phyloP scores from a whole-genome alignment of 805 yeast species.

The Spathaspora sp. region DNA sequence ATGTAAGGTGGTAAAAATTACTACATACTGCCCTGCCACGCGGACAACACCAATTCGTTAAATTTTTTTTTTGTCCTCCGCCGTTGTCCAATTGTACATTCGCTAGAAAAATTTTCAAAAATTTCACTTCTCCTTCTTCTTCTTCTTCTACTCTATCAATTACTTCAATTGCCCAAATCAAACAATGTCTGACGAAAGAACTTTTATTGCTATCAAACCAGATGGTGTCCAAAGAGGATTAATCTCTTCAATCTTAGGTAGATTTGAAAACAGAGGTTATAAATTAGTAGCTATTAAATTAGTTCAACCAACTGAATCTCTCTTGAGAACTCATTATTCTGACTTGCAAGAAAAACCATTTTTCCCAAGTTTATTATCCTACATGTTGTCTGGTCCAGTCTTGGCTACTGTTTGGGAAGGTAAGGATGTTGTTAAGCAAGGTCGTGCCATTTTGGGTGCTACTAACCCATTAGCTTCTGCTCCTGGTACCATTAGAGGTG shows the following conservation, averaged over 20 bases:
- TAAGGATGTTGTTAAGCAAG: conserved; percentile 98
- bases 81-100: background rate
- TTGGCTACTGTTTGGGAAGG: conserved; percentile 99
- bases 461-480: conserved; percentile 97
- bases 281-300: conserved; percentile 95
- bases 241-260: conserved; percentile 80
- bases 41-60: background rate
- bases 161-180: background rate
- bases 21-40: background rate
- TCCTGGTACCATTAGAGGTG: conserved; percentile 99
- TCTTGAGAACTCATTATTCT: conserved; percentile 90
- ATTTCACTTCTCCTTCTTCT: background rate
- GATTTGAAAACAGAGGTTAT: conserved; percentile 97
- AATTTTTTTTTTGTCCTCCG: background rate
- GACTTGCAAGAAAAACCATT: conserved; percentile 96
- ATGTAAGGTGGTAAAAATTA: background rate
- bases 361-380: conserved; percentile 93
- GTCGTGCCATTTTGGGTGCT: conserved; percentile 97
- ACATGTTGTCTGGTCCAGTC: conserved; percentile 98
- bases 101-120: conserved; percentile 3
- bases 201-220: conserved; percentile 93
- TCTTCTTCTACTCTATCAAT: background rate
- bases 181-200: conserved; percentile 71
- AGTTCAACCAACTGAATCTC: conserved; percentile 78
- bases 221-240: conserved; percentile 99